These are phyloP conservation scores for Naumovozyma baii DNA, from an alignment of 805 yeast species.

Conservation along the genomic window DNA sequence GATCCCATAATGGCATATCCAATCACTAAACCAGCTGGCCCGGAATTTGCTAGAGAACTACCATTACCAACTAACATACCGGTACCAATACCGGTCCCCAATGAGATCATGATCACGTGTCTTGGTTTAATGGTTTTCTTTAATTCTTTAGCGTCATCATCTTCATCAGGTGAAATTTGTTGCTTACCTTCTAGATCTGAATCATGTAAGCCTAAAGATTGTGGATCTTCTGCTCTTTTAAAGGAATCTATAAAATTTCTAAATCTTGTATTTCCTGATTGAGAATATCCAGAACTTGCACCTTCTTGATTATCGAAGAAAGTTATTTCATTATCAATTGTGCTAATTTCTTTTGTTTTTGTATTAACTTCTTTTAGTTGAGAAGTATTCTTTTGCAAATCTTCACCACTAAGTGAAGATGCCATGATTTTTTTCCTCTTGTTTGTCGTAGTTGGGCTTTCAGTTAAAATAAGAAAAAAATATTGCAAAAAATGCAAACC, in stretches of 20 bases:
- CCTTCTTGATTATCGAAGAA: not conserved
- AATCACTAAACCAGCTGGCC: conserved; percentile 42
- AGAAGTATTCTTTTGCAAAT: not conserved
- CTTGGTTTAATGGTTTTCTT: conserved; percentile 30
- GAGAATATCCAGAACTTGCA: not conserved
- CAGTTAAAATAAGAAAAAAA: too few relatives aligned
- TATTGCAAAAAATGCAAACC: too few relatives aligned
- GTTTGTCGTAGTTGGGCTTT: too few relatives aligned
- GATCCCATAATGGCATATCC: conserved; percentile 50
- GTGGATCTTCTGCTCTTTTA: conserved; percentile 12
- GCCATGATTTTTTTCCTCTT: too few relatives aligned
- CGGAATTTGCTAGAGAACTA: conserved; percentile 36
- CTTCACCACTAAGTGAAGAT: not conserved
- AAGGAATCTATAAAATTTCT: conserved; percentile 15
- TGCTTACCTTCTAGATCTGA: not conserved
- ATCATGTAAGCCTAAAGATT: not conserved
- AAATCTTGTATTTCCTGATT: conserved; percentile 3
- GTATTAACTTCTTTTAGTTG: not conserved
- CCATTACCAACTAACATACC: conserved; percentile 56
- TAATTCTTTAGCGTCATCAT: conserved; percentile 13
- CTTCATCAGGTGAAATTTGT: not conserved
- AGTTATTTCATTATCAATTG: not conserved
- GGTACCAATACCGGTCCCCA: conserved; percentile 82
- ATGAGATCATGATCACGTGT: conserved; percentile 65
- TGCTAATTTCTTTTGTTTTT: not conserved